Percentiles rank a stretch among this genome's conserved stretches.
phyloP scores from a whole-genome alignment of 1,139 yeast genomes.

The Sporopachydermia cereana region DNA sequence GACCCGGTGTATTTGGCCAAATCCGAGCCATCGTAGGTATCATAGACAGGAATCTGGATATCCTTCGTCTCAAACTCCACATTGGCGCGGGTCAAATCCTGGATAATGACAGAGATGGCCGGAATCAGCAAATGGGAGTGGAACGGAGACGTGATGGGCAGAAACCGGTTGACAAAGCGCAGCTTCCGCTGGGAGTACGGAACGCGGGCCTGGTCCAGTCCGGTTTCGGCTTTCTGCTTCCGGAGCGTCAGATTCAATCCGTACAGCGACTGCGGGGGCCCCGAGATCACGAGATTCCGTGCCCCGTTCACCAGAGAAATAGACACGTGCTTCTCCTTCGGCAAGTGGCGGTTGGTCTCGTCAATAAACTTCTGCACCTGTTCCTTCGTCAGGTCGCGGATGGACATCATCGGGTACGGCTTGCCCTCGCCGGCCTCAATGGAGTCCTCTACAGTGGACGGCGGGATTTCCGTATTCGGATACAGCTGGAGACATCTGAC shows the following conservation, averaged over 20 bases:
- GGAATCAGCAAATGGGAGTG: conserved; percentile 76
- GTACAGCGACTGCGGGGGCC: conserved; percentile 97
- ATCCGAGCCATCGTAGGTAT: conserved; percentile 78
- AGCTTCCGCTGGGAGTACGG: conserved; percentile 90
- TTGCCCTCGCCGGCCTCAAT: conserved; percentile 91
- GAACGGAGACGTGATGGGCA: conserved; percentile 95
- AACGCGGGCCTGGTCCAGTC: conserved; percentile 88
- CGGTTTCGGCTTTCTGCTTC: conserved; percentile 89
- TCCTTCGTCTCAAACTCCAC: conserved; percentile 44
- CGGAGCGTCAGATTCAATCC: conserved; percentile 89
- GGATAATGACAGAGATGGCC: conserved; percentile 55
- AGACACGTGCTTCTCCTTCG: conserved; percentile 80
- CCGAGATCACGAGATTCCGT: conserved; percentile 86
- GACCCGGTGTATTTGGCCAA: conserved; percentile 37
- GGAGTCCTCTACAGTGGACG: conserved; percentile 86
- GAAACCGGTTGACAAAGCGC: conserved; percentile 83
- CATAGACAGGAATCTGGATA: conserved; percentile 78
- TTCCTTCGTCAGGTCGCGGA: conserved; percentile 71
- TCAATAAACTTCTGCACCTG: conserved; percentile 74
- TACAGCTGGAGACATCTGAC: conserved; percentile 81
- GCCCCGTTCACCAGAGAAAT: conserved; percentile 93
- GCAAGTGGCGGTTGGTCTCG: conserved; percentile 87
- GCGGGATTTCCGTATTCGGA: conserved; percentile 91
- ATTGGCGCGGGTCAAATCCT: conserved; percentile 49
- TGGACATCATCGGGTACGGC: conserved; percentile 95